These are phyloP conservation scores for Cutaneotrichosporon sp. DNA, from an alignment of 1,284 basidiomycete genomes.

Conservation along the genomic window DNA sequence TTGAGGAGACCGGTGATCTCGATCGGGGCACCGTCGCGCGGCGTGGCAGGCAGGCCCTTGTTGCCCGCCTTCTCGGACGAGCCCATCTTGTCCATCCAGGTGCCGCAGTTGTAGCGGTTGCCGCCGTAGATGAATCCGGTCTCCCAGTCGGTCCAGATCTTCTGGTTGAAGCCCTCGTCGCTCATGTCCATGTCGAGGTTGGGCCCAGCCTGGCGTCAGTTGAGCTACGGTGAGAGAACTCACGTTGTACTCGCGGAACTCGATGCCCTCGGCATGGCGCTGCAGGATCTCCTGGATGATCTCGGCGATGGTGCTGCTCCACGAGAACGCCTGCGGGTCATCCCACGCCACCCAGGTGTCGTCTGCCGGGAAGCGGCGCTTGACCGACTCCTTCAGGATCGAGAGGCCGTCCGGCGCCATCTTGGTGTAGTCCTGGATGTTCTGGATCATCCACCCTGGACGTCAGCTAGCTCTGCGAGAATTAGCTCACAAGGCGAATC, in stretches of 20 bases:
- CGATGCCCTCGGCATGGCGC: slow-evolving; percentile 87
- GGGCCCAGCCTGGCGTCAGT: slow-evolving; percentile 67
- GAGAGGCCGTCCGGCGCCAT: slow-evolving; percentile 81
- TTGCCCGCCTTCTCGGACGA: slow-evolving; percentile 87
- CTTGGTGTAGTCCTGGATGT: slow-evolving; percentile 89
- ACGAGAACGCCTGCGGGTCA: slow-evolving; percentile 77
- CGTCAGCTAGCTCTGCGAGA: background rate
- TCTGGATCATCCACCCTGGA: slow-evolving; percentile 89
- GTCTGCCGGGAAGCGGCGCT: slow-evolving; percentile 87
- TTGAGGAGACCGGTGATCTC: slow-evolving; percentile 94
- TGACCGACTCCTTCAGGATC: slow-evolving; percentile 78
- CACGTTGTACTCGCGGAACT: slow-evolving; percentile 88
- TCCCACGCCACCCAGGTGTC: slow-evolving; percentile 94
- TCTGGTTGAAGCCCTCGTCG: slow-evolving; percentile 89
- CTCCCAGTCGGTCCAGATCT: slow-evolving; percentile 90
- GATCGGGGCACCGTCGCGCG: slow-evolving; percentile 91
- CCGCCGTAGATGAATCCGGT: slow-evolving; percentile 91
- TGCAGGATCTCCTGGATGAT: slow-evolving; percentile 95
- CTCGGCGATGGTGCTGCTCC: slow-evolving; percentile 81
- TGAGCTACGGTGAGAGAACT: too few relatives aligned
- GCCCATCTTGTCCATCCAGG: slow-evolving; percentile 99
- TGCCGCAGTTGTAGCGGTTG: slow-evolving; percentile 65
- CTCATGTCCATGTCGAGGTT: slow-evolving; percentile 94
- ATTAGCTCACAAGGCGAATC: slow-evolving; percentile 32
- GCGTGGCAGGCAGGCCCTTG: slow-evolving; percentile 90